Percentiles rank a stretch among this genome's conserved stretches.
Conservation (phyloP, 305 asterid species). For the Lippia alba region DNA sequence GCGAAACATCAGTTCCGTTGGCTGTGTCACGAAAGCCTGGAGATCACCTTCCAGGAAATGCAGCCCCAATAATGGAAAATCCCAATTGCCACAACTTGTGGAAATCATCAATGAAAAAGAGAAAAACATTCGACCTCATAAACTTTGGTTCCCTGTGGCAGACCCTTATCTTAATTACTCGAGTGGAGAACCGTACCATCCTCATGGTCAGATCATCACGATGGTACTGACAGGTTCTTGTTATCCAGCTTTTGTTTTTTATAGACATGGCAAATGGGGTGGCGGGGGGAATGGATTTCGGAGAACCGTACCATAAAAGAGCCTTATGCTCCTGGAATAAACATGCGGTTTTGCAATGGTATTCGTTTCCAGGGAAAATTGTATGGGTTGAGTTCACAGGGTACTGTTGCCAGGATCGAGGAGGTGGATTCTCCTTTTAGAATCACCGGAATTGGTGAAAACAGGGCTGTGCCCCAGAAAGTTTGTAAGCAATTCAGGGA, state of each 20-base stretch:
- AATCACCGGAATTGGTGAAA: slow-evolving; percentile 37
- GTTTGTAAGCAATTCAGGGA: slow-evolving; percentile 44
- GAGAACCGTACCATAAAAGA: slow-evolving; percentile 36
- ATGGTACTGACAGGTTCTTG: slow-evolving; percentile 30
- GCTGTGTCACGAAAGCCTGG: slow-evolving; percentile 47
- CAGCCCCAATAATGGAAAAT: slow-evolving; percentile 1
- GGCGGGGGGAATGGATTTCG: background rate
- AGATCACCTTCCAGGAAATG: slow-evolving; percentile 1
- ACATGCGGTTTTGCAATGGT: slow-evolving; percentile 35
- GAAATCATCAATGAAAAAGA: slow-evolving; percentile 4
- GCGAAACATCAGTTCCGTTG: slow-evolving; percentile 35
- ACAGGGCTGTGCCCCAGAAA: slow-evolving; percentile 43
- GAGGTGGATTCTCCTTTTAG: slow-evolving; percentile 36
- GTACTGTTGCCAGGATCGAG: slow-evolving; percentile 44
- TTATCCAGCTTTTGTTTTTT: slow-evolving; percentile 20
- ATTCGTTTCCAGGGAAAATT: slow-evolving; percentile 45
- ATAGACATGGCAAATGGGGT: background rate
- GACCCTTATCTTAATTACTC: background rate
- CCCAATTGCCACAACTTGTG: slow-evolving; percentile 33
- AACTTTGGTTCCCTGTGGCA: slow-evolving; percentile 23
- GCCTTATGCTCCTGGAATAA: slow-evolving; percentile 31
- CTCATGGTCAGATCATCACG: slow-evolving; percentile 29
- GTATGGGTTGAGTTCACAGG: no score
- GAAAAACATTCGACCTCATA: slow-evolving; percentile 3
- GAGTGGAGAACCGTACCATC: slow-evolving; percentile 9